phyloP scores from a whole-genome alignment of 257 asterid genomes.

The Ilex aquifolium region DNA sequence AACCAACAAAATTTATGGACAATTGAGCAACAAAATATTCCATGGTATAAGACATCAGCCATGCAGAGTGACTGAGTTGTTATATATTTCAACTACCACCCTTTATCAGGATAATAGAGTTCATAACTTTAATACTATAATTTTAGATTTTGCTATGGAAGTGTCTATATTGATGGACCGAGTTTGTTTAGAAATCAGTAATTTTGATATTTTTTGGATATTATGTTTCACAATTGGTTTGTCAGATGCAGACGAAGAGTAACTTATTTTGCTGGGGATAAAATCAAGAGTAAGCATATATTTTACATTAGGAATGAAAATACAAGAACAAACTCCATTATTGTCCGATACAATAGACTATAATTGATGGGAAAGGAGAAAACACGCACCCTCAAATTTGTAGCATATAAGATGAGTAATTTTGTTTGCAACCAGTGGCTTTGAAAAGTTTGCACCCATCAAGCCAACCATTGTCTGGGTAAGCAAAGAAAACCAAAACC shows the following conservation, averaged over 20 bases:
- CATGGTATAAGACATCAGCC: no score
- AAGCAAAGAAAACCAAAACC: not conserved
- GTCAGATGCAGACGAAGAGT: no score
- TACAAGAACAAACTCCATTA: not conserved
- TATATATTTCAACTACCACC: no score
- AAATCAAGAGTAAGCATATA: not conserved
- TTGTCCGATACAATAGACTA: not conserved
- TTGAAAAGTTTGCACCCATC: constrained; percentile 89
- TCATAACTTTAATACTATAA: no score
- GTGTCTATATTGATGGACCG: no score
- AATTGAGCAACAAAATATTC: no score
- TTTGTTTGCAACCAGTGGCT: constrained; percentile 69
- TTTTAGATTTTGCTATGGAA: not conserved
- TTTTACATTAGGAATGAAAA: not conserved
- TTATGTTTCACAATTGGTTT: no score
- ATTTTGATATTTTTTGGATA: no score
- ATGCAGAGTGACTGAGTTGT: no score
- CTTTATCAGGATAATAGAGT: no score
- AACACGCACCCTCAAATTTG: constrained; percentile 76
- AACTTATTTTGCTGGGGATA: not conserved
- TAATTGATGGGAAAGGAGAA: not conserved
- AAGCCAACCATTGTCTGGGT: constrained; percentile 75
- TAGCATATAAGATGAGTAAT: constrained; percentile 96
- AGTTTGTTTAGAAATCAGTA: no score
- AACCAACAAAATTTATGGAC: no score